Evolutionary conservation across 2,329 filamentous ascomycete genomes (phyloP), one percentile per base, ranked within the genome.

Genomic region (Fusarium sp.): DNA sequence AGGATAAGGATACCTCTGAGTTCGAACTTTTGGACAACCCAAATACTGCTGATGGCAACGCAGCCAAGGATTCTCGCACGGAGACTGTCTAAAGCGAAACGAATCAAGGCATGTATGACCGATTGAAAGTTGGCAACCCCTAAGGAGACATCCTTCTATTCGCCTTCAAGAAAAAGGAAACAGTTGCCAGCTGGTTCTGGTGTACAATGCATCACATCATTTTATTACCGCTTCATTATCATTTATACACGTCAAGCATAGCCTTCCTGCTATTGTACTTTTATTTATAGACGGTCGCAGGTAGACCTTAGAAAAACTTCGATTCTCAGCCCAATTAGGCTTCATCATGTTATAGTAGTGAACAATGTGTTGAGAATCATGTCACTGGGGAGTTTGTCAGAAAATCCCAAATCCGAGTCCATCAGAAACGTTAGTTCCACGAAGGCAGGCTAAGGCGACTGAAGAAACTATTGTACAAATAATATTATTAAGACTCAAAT

Each of bases 151-250:
- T 2, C 31, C 13, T 35, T 24, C 1, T 5, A 22, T 56, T 56
- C 29, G 2, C 31, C 13, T 37, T 18, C 9, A 18, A 18, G 24
- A 5, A 13, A 4, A 20, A 14, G 20, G 27, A 54, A 54, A 14
- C 27, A 20, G 31, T 50, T 52, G 18, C 47, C 27, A 54, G 47
- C 47, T 20, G 47, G 47, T 14, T 34, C 47, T 54, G 47, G 47
- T 20, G 52, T 37, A 57, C 31, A 7, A 11, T 18, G n/a, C 31
- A 37, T 37, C n/a, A 37, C 2, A 10, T 35, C 13, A 35, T 57
- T 18, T 37, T 22, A 37, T 57, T 37, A 11, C n/a, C 0, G 0
- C 18, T 24, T 5, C 24, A 4, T 24, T 37, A 6, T 18, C 9
- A 24, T 37, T 13, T 20, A 24, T 22, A 11, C 6, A 18, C n/a